Evolutionary conservation across 345 rosid species (phyloP).

Genomic region (Citrus australasica): DNA sequence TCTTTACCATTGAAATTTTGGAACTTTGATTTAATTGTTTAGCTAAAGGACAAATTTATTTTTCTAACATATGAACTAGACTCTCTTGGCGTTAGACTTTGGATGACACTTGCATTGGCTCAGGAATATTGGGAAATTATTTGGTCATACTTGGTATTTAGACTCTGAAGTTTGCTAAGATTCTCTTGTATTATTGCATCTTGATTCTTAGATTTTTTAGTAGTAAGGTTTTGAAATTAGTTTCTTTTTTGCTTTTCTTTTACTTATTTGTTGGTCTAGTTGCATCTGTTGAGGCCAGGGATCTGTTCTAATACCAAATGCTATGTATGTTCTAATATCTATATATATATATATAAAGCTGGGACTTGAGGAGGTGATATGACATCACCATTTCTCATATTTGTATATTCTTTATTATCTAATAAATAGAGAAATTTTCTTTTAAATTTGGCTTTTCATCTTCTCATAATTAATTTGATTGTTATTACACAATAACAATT

Average conservation of each 20-base stretch:
- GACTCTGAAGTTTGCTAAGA: neutral
- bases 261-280: neutral
- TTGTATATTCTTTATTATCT: too few relatives aligned
- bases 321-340: neutral
- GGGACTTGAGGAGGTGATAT: too few relatives aligned
- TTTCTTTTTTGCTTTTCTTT: too few relatives aligned
- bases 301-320: neutral
- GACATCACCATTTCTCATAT: too few relatives aligned
- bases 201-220: neutral
- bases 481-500: too few relatives aligned
- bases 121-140: neutral
- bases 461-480: too few relatives aligned
- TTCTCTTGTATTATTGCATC: neutral
- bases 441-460: too few relatives aligned
- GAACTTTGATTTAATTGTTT: too few relatives aligned
- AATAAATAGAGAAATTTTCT: too few relatives aligned
- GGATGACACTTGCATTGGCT: neutral
- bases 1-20: neutral
- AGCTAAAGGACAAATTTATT: neutral
- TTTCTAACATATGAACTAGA: too few relatives aligned
- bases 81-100: too few relatives aligned
- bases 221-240: neutral
- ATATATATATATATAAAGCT: too few relatives aligned
- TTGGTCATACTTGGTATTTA: neutral
- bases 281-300: neutral